These are phyloP conservation scores for Chaetomidium leptoderma DNA, from an alignment of 495 filamentous ascomycete genomes.

Conservation along the genomic window DNA sequence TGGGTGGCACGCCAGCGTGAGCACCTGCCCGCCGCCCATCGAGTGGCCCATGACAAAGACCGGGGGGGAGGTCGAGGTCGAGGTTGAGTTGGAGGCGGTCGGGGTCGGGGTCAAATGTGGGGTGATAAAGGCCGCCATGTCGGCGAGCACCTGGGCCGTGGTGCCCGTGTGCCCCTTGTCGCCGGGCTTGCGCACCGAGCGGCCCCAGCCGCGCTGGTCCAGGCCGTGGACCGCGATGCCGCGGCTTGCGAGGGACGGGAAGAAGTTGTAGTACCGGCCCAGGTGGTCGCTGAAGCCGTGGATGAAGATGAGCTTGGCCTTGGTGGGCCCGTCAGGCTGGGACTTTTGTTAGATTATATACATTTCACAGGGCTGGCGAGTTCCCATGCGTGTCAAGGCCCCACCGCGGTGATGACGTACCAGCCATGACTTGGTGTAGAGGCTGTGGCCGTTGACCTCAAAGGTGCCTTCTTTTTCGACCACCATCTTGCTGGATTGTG, in stretches of 20 bases:
- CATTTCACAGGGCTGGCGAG: too few relatives aligned
- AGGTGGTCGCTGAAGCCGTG: slow-evolving; percentile 89
- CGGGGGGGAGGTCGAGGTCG: slow-evolving; percentile 15
- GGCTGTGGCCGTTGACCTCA: slow-evolving; percentile 51
- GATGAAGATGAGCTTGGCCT: slow-evolving; percentile 69
- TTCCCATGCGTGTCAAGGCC: too few relatives aligned
- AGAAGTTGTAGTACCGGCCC: slow-evolving; percentile 67
- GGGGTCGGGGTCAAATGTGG: slow-evolving; percentile 31
- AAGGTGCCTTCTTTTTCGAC: slow-evolving; percentile 49
- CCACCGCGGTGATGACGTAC: slow-evolving; percentile 51
- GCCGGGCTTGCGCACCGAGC: slow-evolving; percentile 40
- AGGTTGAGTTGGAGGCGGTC: not conserved
- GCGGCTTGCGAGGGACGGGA: slow-evolving; percentile 59
- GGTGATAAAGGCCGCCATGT: slow-evolving; percentile 68
- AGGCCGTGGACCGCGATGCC: slow-evolving; percentile 70
- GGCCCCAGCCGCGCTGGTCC: slow-evolving; percentile 73
- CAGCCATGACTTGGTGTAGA: slow-evolving; percentile 86
- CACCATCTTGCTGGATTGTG: slow-evolving; percentile 36
- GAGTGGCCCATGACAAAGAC: slow-evolving; percentile 86
- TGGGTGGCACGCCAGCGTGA: slow-evolving; percentile 45
- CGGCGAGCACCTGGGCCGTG: slow-evolving; percentile 64
- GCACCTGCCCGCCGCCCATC: slow-evolving; percentile 68
- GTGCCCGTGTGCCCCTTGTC: slow-evolving; percentile 67
- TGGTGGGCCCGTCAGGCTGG: slow-evolving; percentile 48
- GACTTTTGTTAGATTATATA: not conserved